phyloP scores from a whole-genome alignment of 345 rosid species.

The Sonneratia caseolaris region DNA sequence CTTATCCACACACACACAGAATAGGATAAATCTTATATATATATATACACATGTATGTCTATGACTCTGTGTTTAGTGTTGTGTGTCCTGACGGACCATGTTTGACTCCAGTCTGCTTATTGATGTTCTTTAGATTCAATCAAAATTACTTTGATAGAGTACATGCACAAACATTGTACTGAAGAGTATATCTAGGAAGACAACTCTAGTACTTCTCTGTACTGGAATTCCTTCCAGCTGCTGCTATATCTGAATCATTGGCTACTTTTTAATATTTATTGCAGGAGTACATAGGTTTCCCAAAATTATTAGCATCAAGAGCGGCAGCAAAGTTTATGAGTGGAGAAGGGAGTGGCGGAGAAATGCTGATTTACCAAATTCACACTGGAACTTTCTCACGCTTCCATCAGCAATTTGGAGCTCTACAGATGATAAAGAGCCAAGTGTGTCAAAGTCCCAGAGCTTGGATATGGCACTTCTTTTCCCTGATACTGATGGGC shows the following conservation, averaged over 20 bases:
- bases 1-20: too few relatives aligned
- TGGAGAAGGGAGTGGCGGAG: conserved; percentile 7
- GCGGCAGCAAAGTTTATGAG: conserved; percentile 5
- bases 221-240: conserved; percentile 2
- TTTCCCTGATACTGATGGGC: conserved; percentile 24
- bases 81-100: neutral
- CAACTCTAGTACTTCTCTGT: neutral
- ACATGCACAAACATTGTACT: neutral
- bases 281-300: neutral
- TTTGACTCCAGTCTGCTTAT: too few relatives aligned
- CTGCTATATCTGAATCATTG: neutral
- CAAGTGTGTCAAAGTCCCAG: conserved; percentile 57
- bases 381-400: conserved; percentile 33
- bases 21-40: too few relatives aligned
- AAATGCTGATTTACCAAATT: conserved; percentile 36
- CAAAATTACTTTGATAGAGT: too few relatives aligned
- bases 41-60: too few relatives aligned
- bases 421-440: conserved; percentile 29
- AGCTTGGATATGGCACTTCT: conserved; percentile 56
- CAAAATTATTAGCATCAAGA: conserved; percentile 6
- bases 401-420: conserved; percentile 20
- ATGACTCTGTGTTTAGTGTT: too few relatives aligned
- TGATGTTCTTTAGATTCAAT: too few relatives aligned
- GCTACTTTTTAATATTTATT: conserved; percentile 2
- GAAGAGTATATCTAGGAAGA: neutral